phyloP scores from a whole-genome alignment of 768 basidiomycete species.

The Trametes sanguinea region DNA sequence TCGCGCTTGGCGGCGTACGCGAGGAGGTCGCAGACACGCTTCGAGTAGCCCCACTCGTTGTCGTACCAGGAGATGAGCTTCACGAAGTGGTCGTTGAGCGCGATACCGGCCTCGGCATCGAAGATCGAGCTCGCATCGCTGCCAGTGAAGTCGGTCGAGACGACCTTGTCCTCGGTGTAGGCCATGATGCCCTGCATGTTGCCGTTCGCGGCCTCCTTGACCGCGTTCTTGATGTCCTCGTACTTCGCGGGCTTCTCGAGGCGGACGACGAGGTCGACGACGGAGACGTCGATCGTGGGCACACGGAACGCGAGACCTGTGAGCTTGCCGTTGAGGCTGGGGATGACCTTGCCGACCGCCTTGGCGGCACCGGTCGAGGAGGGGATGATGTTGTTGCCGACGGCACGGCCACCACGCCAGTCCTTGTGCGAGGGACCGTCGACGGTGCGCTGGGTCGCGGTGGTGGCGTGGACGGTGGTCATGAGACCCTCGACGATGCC shows the following conservation, averaged over 20 bases:
- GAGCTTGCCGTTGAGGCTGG: conserved; percentile 93
- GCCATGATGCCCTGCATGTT: conserved; percentile 73
- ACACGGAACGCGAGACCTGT: conserved; percentile 98
- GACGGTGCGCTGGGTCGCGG: conserved; percentile 93
- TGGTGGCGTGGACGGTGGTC: conserved; percentile 98
- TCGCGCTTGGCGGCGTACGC: conserved; percentile 80
- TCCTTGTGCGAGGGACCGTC: conserved; percentile 95
- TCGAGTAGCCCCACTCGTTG: conserved; percentile 95
- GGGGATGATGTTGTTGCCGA: conserved; percentile 98
- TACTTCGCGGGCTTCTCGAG: conserved; percentile 84
- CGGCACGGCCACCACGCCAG: conserved; percentile 96
- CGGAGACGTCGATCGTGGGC: conserved; percentile 94
- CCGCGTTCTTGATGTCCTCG: conserved; percentile 84
- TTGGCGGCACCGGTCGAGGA: conserved; percentile 99
- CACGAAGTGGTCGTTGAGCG: conserved; percentile 90
- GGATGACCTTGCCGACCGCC: conserved; percentile 98
- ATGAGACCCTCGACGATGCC: conserved; percentile 96
- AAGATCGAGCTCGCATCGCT: conserved; percentile 83
- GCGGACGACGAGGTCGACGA: conserved; percentile 95
- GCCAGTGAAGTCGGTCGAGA: conserved; percentile 93
- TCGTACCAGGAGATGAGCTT: conserved; percentile 97
- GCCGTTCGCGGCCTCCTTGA: conserved; percentile 79
- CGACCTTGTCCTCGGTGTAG: conserved; percentile 93
- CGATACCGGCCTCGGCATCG: conserved; percentile 91
- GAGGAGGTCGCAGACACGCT: conserved; percentile 88